Conservation (phyloP, 1,284 basidiomycete species). For the Nidula niveotomentosa region DNA sequence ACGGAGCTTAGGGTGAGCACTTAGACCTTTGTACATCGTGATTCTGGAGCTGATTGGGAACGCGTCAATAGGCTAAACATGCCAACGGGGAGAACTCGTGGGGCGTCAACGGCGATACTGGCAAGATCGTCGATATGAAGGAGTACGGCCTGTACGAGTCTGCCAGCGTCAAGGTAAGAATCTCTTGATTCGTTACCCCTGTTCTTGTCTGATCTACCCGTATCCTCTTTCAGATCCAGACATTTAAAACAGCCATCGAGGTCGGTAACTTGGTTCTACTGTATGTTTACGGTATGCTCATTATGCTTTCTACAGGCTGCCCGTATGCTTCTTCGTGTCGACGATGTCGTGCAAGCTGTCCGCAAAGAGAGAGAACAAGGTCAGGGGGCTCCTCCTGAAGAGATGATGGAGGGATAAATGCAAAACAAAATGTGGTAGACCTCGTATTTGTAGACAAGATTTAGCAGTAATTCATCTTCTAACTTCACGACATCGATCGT, state of each 20-base stretch:
- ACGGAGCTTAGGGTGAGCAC: slow-evolving; percentile 77
- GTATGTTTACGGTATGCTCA: neutral
- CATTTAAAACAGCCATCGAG: slow-evolving; percentile 96
- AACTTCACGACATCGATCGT: no score
- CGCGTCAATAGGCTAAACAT: slow-evolving; percentile 78
- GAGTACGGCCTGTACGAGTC: slow-evolving; percentile 92
- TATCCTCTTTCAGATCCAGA: slow-evolving; percentile 70
- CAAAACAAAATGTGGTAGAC: no score
- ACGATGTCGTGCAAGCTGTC: slow-evolving; percentile 90
- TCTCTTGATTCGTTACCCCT: neutral
- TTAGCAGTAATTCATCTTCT: no score
- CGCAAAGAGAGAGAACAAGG: slow-evolving; percentile 66
- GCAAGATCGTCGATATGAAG: slow-evolving; percentile 96
- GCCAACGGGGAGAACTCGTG: slow-evolving; percentile 88
- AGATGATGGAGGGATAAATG: no score
- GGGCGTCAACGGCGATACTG: slow-evolving; percentile 95
- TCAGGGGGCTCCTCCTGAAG: neutral
- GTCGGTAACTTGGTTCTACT: slow-evolving; percentile 29
- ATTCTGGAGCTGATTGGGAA: no score
- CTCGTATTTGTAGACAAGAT: no score
- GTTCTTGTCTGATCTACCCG: neutral
- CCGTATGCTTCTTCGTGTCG: slow-evolving; percentile 89
- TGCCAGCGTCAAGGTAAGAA: slow-evolving; percentile 85
- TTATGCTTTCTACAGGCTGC: slow-evolving; percentile 55
- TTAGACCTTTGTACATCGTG: neutral